Percentiles rank a stretch among this genome's conserved stretches.
Evolutionary conservation across 2,329 filamentous ascomycete genomes (phyloP).

Genomic region (Neonectria neomacrospora): DNA sequence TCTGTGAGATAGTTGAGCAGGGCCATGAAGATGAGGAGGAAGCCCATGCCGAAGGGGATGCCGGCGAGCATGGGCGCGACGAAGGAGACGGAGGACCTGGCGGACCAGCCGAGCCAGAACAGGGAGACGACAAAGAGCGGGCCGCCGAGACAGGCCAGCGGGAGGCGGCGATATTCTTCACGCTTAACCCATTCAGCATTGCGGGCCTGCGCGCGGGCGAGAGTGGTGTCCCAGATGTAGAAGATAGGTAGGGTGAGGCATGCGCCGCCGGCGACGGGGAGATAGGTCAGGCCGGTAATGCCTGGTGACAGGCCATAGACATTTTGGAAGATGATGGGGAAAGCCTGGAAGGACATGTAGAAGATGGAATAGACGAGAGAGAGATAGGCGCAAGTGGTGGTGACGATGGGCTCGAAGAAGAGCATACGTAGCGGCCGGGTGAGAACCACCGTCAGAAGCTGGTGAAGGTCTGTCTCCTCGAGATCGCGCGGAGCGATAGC

Average conservation of each 20-base stretch:
- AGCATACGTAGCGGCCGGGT: constrained; percentile 79
- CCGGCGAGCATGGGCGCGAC: constrained; percentile 69
- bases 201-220: constrained; percentile 61
- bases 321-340: constrained; percentile 73
- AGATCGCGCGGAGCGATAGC: constrained; percentile 72
- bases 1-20: constrained; percentile 73
- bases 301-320: constrained; percentile 73
- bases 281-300: constrained; percentile 73
- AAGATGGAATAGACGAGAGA: constrained; percentile 75
- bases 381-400: constrained; percentile 75
- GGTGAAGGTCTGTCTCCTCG: constrained; percentile 65
- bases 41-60: constrained; percentile 70
- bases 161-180: constrained; percentile 76
- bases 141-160: constrained; percentile 76
- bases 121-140: constrained; percentile 68
- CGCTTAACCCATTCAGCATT: constrained; percentile 67
- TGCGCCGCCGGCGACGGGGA: constrained; percentile 74
- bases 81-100: constrained; percentile 60
- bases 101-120: constrained; percentile 72
- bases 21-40: constrained; percentile 71
- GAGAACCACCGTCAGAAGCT: constrained; percentile 75
- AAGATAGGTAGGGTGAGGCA: constrained; percentile 69
- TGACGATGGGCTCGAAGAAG: constrained; percentile 76
- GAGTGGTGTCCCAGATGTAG: constrained; percentile 71
- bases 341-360: constrained; percentile 82